phyloP scores from a whole-genome alignment of 306 rosid species.

The Medicago truncatula region DNA sequence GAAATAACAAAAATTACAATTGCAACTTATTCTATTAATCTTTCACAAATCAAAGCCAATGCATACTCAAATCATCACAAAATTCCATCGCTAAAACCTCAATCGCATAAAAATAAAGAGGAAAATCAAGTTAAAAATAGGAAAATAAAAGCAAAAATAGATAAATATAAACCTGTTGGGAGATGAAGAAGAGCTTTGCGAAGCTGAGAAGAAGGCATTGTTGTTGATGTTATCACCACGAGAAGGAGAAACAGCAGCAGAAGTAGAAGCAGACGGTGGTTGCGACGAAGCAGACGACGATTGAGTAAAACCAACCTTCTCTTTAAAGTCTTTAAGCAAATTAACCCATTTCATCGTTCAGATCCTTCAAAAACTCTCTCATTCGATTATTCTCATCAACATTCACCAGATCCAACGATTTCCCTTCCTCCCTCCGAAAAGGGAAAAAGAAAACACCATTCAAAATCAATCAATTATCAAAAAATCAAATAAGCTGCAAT shows the following conservation, averaged over 20 bases:
- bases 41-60: slow-evolving; percentile 37
- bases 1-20: no score
- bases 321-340: slow-evolving; percentile 98
- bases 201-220: slow-evolving; percentile 66
- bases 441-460: slow-evolving; percentile 39
- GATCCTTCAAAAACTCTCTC: slow-evolving; percentile 60
- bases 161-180: slow-evolving; percentile 64
- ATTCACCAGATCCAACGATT: slow-evolving; percentile 70
- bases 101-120: neutral
- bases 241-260: slow-evolving; percentile 50
- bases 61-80: slow-evolving; percentile 37
- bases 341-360: slow-evolving; percentile 97
- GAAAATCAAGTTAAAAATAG: neutral
- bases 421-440: slow-evolving; percentile 42
- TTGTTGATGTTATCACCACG: slow-evolving; percentile 33
- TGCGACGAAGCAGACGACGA: slow-evolving; percentile 37
- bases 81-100: slow-evolving; percentile 22
- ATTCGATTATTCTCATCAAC: slow-evolving; percentile 51
- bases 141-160: neutral
- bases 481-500: neutral
- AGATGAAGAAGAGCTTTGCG: slow-evolving; percentile 56
- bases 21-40: neutral
- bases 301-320: slow-evolving; percentile 95
- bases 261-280: slow-evolving; percentile 50
- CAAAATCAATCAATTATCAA: neutral